Percentiles rank a stretch among this genome's conserved stretches.
These are phyloP conservation scores for Talaromyces albobiverticillius DNA, from an alignment of 2,329 filamentous ascomycete species.

Conservation along the genomic window DNA sequence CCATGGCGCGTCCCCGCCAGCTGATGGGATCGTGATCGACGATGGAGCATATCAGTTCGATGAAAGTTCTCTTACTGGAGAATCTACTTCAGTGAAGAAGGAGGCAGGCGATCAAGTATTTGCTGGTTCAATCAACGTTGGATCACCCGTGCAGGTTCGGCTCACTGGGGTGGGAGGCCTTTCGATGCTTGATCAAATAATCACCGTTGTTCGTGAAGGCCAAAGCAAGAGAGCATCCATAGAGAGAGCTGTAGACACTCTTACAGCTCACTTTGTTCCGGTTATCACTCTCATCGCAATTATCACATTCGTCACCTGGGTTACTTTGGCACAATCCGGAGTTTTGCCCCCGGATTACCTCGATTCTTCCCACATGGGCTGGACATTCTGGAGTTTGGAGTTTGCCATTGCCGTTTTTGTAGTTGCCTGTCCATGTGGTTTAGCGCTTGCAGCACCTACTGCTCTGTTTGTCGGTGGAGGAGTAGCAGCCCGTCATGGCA, in stretches of 20 bases:
- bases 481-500: conserved; percentile 75
- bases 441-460: conserved; percentile 78
- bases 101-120: conserved; percentile 41
- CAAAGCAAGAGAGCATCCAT: conserved; percentile 49
- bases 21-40: conserved; percentile 64
- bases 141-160: conserved; percentile 41
- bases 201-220: conserved; percentile 48
- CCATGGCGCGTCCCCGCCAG: conserved; percentile 78
- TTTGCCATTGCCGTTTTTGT: conserved; percentile 83
- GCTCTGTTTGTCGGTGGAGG: conserved; percentile 80
- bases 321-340: conserved; percentile 43
- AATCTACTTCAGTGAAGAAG: conserved; percentile 48
- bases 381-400: conserved; percentile 56
- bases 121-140: conserved; percentile 48
- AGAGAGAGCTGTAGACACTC: conserved; percentile 45
- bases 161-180: conserved; percentile 44
- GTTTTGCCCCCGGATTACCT: conserved; percentile 49
- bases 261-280: conserved; percentile 50
- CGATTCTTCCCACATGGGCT: conserved; percentile 44
- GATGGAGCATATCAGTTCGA: conserved; percentile 68
- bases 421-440: conserved; percentile 79
- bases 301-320: conserved; percentile 46
- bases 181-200: conserved; percentile 51
- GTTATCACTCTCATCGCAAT: conserved; percentile 48
- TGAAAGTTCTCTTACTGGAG: conserved; percentile 78